Conservation (phyloP, 352 stramenopile species). For the Globisporangium middletonii region DNA sequence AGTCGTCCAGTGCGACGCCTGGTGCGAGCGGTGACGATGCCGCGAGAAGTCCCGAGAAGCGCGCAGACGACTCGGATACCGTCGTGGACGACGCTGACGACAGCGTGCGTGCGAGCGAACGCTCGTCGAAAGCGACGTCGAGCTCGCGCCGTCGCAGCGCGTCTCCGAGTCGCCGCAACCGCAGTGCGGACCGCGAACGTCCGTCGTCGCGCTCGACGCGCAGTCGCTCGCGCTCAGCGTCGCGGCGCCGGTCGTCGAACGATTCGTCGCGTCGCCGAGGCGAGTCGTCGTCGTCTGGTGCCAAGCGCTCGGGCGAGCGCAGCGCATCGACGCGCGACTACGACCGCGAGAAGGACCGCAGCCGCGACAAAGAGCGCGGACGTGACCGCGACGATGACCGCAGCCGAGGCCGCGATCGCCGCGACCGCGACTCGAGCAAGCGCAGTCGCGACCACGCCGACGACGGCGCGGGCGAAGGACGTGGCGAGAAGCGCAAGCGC, state of each 20-base stretch:
- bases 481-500: slow-evolving; percentile 23
- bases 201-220: slow-evolving; percentile 6
- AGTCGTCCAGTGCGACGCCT: neutral
- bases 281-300: slow-evolving; percentile 7
- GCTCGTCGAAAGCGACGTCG: neutral
- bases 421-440: slow-evolving; percentile 25
- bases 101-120: slow-evolving; percentile 1
- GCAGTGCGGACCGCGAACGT: slow-evolving; percentile 9
- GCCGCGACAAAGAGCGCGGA: slow-evolving; percentile 18
- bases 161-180: slow-evolving; percentile 7
- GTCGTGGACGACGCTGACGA: neutral
- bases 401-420: slow-evolving; percentile 16
- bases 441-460: slow-evolving; percentile 16
- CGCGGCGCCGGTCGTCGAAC: slow-evolving; percentile 29
- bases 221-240: slow-evolving; percentile 30
- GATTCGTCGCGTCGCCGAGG: slow-evolving; percentile 24
- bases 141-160: slow-evolving; percentile 5
- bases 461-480: slow-evolving; percentile 5
- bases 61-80: neutral
- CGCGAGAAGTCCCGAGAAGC: slow-evolving; percentile 1
- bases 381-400: slow-evolving; percentile 23
- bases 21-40: neutral
- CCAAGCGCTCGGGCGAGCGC: slow-evolving; percentile 13
- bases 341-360: slow-evolving; percentile 5
- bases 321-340: slow-evolving; percentile 8